A percentile compares a stretch with the other conserved stretches of the same genome.
Conservation (phyloP, 805 yeast genomes). For the Kuraishia borneana region DNA sequence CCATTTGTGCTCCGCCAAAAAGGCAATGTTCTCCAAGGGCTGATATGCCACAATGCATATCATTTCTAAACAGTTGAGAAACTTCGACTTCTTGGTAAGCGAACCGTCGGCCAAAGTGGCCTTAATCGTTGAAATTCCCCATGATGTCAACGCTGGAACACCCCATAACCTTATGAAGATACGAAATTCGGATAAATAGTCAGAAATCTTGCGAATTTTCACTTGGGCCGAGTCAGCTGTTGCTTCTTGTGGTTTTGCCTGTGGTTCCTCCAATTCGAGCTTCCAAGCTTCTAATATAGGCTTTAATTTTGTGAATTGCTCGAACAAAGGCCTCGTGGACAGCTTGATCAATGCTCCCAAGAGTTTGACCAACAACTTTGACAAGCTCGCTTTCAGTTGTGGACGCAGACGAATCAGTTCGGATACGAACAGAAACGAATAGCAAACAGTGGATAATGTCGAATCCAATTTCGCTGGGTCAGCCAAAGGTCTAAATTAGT, state of each 20-base stretch:
- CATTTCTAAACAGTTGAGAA: slow-evolving; percentile 13
- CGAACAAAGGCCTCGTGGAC: slow-evolving; percentile 1
- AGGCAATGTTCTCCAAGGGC: slow-evolving; percentile 23
- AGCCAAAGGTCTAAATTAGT: slow-evolving; percentile 10
- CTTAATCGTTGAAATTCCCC: slow-evolving; percentile 9
- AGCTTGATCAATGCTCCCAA: no score
- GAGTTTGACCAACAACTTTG: background rate
- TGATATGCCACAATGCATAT: slow-evolving; percentile 18
- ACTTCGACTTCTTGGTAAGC: slow-evolving; percentile 8
- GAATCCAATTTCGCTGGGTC: slow-evolving; percentile 17
- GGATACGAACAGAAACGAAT: slow-evolving; percentile 16
- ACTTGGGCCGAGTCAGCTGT: background rate
- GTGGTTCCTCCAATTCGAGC: background rate
- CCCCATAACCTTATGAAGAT: slow-evolving; percentile 25
- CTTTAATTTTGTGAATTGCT: background rate
- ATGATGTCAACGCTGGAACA: slow-evolving; percentile 15
- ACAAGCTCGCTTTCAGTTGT: background rate
- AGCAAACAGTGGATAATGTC: slow-evolving; percentile 21
- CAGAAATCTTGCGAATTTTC: slow-evolving; percentile 14
- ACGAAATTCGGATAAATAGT: slow-evolving; percentile 21
- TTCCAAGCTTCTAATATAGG: background rate
- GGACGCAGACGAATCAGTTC: slow-evolving; percentile 8
- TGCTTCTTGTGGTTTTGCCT: background rate
- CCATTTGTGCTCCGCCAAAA: slow-evolving; percentile 21
- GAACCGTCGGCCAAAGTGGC: slow-evolving; percentile 3